Evolutionary conservation across 805 yeast genomes (phyloP).

Genomic region (Ogataea pignaliae): DNA sequence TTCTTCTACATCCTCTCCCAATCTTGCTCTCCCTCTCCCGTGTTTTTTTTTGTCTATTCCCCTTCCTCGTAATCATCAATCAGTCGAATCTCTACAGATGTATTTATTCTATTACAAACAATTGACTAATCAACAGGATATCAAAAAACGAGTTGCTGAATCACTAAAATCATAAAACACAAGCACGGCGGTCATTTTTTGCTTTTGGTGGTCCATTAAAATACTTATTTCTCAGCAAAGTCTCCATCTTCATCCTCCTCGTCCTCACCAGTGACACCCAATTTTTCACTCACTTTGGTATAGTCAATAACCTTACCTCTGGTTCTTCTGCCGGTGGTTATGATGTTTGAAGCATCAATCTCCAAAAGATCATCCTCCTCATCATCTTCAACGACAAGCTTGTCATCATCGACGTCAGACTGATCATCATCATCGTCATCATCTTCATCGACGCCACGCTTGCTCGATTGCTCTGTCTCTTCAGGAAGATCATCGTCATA

Average conservation of each 20-base stretch:
- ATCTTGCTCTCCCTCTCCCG: too few species aligned
- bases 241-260: constrained; percentile 49
- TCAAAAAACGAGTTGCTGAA: too few species aligned
- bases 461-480: constrained; percentile 26
- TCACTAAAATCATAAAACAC: too few species aligned
- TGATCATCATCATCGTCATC: constrained; percentile 32
- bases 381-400: constrained; percentile 50
- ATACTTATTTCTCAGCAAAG: constrained; percentile 23
- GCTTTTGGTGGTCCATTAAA: neutral
- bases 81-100: too few species aligned
- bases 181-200: neutral
- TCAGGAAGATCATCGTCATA: constrained; percentile 21
- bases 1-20: neutral
- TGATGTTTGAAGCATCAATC: constrained; percentile 79
- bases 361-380: constrained; percentile 78
- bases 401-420: constrained; percentile 44
- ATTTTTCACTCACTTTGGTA: constrained; percentile 69
- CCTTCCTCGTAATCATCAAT: too few species aligned
- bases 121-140: too few species aligned
- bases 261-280: constrained; percentile 46
- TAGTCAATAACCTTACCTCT: constrained; percentile 87
- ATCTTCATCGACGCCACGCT: constrained; percentile 17
- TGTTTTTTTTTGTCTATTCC: too few species aligned
- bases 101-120: too few species aligned
- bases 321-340: constrained; percentile 82